phyloP scores from a whole-genome alignment of 2,329 filamentous ascomycete genomes.

The Trichophyton simii region DNA sequence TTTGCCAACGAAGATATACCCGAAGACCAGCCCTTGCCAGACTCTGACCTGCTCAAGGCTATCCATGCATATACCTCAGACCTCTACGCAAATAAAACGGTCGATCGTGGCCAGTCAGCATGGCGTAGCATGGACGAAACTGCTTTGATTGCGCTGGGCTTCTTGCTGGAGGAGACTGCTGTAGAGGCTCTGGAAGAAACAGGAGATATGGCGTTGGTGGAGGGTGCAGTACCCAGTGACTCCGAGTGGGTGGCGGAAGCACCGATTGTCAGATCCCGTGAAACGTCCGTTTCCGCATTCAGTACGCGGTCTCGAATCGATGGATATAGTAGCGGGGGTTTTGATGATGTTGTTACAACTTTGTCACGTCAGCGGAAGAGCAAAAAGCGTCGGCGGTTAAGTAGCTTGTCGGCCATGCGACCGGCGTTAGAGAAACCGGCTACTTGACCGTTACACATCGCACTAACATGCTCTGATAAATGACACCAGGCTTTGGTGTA shows the following conservation, averaged over 20 bases:
- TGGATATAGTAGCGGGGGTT: background rate
- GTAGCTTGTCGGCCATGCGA: background rate
- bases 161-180: constrained; percentile 48
- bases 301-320: background rate
- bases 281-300: background rate
- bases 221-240: constrained; percentile 29
- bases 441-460: background rate
- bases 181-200: constrained; percentile 42
- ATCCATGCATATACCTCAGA: constrained; percentile 47
- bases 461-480: too few relatives aligned
- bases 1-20: constrained; percentile 39
- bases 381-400: constrained; percentile 5
- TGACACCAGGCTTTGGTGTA: too few relatives aligned
- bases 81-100: constrained; percentile 35
- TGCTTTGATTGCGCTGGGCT: constrained; percentile 47
- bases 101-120: constrained; percentile 25
- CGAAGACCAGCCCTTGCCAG: constrained; percentile 34
- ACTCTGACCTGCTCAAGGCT: constrained; percentile 44
- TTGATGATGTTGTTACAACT: background rate
- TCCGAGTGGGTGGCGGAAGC: constrained; percentile 2
- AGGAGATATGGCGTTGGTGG: constrained; percentile 47
- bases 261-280: background rate
- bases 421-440: background rate
- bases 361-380: background rate
- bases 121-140: constrained; percentile 50